Evolutionary conservation across 805 yeast genomes (phyloP).

Genomic region (Vanderwaltozyma polyspora): DNA sequence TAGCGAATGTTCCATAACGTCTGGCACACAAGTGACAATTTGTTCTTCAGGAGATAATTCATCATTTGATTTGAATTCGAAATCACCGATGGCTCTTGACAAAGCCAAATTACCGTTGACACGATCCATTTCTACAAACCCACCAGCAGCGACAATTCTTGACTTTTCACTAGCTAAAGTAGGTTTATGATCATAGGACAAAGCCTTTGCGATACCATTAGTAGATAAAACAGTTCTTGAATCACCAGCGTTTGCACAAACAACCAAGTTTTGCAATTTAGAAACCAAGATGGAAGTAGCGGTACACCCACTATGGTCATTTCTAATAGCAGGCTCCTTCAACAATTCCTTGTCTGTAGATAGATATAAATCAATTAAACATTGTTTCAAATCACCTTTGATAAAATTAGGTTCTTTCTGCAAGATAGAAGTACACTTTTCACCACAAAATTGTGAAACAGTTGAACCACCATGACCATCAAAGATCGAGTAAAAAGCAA

Average conservation of each 20-base stretch:
- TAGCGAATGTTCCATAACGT: constrained; percentile 69
- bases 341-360: constrained; percentile 76
- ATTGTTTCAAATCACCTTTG: constrained; percentile 49
- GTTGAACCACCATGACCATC: constrained; percentile 97
- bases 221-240: constrained; percentile 85
- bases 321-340: constrained; percentile 52
- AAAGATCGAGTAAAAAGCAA: constrained; percentile 84
- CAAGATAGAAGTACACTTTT: constrained; percentile 56
- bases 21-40: constrained; percentile 91
- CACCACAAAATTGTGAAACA: constrained; percentile 85
- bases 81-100: constrained; percentile 77
- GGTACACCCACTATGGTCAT: constrained; percentile 93
- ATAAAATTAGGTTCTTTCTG: constrained; percentile 32
- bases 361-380: constrained; percentile 75
- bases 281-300: constrained; percentile 82
- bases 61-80: constrained; percentile 66
- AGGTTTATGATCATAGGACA: constrained; percentile 84
- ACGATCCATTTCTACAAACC: constrained; percentile 92
- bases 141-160: constrained; percentile 93
- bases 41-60: constrained; percentile 92
- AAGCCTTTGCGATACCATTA: constrained; percentile 75
- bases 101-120: constrained; percentile 95
- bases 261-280: constrained; percentile 30
- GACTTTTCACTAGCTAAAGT: constrained; percentile 87
- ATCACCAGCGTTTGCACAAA: constrained; percentile 94